A percentile compares a stretch with the other conserved stretches of the same genome.
phyloP scores from a whole-genome alignment of 805 yeast genomes.

The Candida namnaoensis region DNA sequence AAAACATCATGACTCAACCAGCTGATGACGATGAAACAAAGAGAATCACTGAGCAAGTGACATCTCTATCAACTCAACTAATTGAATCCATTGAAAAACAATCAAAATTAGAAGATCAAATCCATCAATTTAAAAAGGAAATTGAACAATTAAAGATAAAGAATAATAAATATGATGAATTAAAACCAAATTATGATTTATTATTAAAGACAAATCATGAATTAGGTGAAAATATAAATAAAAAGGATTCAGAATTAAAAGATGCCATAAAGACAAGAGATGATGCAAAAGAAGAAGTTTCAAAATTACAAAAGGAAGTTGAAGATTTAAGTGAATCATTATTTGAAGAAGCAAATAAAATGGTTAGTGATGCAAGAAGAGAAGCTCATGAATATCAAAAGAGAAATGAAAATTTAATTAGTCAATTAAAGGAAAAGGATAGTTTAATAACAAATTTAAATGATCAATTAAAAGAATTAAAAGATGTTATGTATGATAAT shows the following conservation, averaged over 20 bases:
- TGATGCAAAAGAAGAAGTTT: slow-evolving; percentile 50
- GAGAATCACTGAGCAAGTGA: slow-evolving; percentile 45
- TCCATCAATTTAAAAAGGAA: slow-evolving; percentile 30
- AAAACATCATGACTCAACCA: not conserved
- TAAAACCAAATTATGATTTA: slow-evolving; percentile 23
- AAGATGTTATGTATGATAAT: slow-evolving; percentile 41
- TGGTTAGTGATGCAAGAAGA: slow-evolving; percentile 74
- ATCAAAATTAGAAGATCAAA: slow-evolving; percentile 42
- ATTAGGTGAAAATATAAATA: slow-evolving; percentile 21
- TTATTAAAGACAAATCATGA: slow-evolving; percentile 23
- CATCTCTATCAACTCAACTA: slow-evolving; percentile 47
- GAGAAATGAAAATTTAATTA: slow-evolving; percentile 45
- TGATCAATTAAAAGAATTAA: slow-evolving; percentile 60
- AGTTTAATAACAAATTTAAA: slow-evolving; percentile 53
- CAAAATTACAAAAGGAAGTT: slow-evolving; percentile 59
- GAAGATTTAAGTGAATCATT: slow-evolving; percentile 72
- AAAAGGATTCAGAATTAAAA: slow-evolving; percentile 12
- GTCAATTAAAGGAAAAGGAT: slow-evolving; percentile 61
- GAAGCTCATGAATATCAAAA: slow-evolving; percentile 52
- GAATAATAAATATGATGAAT: slow-evolving; percentile 16
- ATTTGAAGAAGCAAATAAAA: slow-evolving; percentile 76
- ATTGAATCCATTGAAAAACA: slow-evolving; percentile 53
- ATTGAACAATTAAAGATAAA: slow-evolving; percentile 19
- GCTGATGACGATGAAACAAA: slow-evolving; percentile 23
- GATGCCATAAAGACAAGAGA: slow-evolving; percentile 27